Percentiles rank a stretch among this genome's conserved stretches.
Evolutionary conservation across 2,329 filamentous ascomycete species (phyloP).

Genomic region (Fusarium sp.): DNA sequence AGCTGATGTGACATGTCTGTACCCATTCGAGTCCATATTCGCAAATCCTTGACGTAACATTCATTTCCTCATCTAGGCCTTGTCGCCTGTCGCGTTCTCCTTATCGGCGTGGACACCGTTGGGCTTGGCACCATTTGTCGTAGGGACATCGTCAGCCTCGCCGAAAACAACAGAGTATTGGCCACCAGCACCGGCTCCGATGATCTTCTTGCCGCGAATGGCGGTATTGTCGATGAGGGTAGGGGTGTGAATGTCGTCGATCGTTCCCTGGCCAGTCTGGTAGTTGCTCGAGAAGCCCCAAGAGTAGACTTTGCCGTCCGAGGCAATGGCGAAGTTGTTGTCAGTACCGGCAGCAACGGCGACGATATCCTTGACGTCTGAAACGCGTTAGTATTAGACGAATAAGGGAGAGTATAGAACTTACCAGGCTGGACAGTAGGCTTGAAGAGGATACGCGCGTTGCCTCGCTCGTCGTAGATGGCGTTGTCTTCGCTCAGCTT

Average conservation of each 20-base stretch:
- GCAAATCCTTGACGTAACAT: slow-evolving; percentile 13
- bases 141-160: slow-evolving; percentile 47
- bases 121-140: slow-evolving; percentile 47
- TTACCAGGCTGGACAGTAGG: slow-evolving; percentile 57
- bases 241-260: slow-evolving; percentile 82
- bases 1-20: slow-evolving; percentile 23
- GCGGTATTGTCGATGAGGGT: slow-evolving; percentile 88
- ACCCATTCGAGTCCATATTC: not conserved
- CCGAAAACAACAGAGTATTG: slow-evolving; percentile 79
- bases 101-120: slow-evolving; percentile 38
- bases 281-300: slow-evolving; percentile 87
- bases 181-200: slow-evolving; percentile 86
- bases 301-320: slow-evolving; percentile 76
- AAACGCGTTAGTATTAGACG: slow-evolving; percentile 13
- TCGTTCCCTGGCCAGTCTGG: slow-evolving; percentile 80
- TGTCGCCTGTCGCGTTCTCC: slow-evolving; percentile 23
- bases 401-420: slow-evolving; percentile 30
- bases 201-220: slow-evolving; percentile 77
- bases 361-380: slow-evolving; percentile 63
- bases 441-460: slow-evolving; percentile 71
- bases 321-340: slow-evolving; percentile 77
- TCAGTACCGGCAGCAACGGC: slow-evolving; percentile 74
- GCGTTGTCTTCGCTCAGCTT: slow-evolving; percentile 62
- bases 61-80: slow-evolving; percentile 24
- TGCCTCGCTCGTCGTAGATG: slow-evolving; percentile 70